Base-by-base conservation (phyloP, 495 filamentous ascomycete species). In the Aspergillus baeticus region DNA sequence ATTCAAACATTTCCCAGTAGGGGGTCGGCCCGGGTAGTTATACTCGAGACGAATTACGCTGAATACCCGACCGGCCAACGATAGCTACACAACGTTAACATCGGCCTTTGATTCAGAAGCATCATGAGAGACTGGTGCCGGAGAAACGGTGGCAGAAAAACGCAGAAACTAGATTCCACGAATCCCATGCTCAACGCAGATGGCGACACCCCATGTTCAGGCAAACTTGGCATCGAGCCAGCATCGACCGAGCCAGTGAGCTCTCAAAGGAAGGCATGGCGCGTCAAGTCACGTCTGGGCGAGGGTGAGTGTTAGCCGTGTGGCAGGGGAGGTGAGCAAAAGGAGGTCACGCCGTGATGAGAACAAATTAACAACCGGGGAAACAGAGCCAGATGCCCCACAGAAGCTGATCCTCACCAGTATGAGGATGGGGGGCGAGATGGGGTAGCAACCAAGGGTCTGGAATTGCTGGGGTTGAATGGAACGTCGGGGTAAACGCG, bases 161-260 rank as follows among this genome's bases (percentile, higher is more conserved):
- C 43, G 60, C 47, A 26, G 20, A 59, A 56, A 34, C 17, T 22
- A 0, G 44, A 63, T 59, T 57, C 60, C 60, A 63, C 56, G 56
- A 63, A 63, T 63, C 60, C 60, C 18, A 42, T 48, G 44, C 34
- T 37, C 20, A 39, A 31, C 22, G 11, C 18, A 29, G 44, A n/a
- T 11, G 21, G 45, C 7, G n/a, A 44, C 11, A 41, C 34, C 22
- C 35, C 42, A 41, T 38, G 21, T 48, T 39, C 23, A 34, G 34
- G 31, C n/a, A 15, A 47, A 38, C 53, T 48, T 55, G 23, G 26
- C 36, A 26, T 37, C 53, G 20, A 48, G 53, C 44, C 43, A 48
- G 34, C 17, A 41, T 38, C 26, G 34, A 22, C n/a, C 36, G 36
- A 48, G 34, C 36, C 53, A 48, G 10, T 33, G 33, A 20, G 17